Evolutionary conservation across 2,329 filamentous ascomycete species (phyloP).

Genomic region (Botrytis cinerea): DNA sequence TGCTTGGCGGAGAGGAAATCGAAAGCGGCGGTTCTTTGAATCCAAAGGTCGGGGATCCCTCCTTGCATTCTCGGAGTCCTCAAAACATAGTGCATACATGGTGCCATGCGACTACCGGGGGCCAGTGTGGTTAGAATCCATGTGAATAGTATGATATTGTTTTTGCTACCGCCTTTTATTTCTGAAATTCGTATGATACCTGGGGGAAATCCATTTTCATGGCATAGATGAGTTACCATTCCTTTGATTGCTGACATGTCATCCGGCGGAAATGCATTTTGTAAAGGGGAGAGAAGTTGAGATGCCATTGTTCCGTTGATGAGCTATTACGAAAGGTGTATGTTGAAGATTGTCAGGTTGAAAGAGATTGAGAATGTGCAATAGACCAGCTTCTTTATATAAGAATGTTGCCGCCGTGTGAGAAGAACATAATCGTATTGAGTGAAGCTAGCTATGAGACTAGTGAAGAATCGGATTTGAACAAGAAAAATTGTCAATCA

Average conservation of each 20-base stretch:
- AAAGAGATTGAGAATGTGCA: background rate
- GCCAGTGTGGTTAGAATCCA: background rate
- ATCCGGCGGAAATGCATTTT: background rate
- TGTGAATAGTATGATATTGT: background rate
- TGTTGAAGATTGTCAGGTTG: background rate
- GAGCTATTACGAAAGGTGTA: background rate
- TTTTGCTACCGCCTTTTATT: background rate
- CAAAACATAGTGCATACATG: background rate
- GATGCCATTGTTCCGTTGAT: background rate
- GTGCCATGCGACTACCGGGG: accelerated
- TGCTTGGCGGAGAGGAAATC: background rate
- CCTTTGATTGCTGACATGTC: background rate
- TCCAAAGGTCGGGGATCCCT: background rate
- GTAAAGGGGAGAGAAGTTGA: background rate
- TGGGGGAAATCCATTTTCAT: background rate
- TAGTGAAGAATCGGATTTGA: too few species aligned
- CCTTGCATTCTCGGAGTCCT: background rate
- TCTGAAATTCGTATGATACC: background rate
- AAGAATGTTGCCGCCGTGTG: background rate
- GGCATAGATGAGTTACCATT: background rate
- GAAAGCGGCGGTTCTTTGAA: background rate
- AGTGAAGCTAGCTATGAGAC: background rate
- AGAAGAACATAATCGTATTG: background rate
- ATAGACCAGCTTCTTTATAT: background rate
- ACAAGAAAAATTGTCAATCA: background rate